Evolutionary conservation across 805 yeast species (phyloP), one percentile per base, ranked within the genome.

Genomic region (Starmera dryadoides): DNA sequence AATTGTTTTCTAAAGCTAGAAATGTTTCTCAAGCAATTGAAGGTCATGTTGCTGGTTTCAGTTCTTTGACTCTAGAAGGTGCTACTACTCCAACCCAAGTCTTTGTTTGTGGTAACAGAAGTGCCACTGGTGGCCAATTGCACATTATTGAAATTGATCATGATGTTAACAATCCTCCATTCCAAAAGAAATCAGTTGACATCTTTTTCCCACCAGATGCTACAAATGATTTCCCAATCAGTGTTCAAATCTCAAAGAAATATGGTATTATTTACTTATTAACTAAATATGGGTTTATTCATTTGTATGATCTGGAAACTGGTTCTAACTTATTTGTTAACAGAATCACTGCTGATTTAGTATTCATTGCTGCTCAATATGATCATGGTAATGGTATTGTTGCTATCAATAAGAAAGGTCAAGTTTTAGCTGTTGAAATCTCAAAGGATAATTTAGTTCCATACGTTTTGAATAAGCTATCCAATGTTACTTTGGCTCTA

Each of bases 191-290:
- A 63, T 77, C 86, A 34, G 93, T 86, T 36, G 98, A 91, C 53
- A 80, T 93, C 45, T 93, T 85, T 66, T 88, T 91, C 76, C 98
- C 98, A 28, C 89, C 95, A 21, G 98, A 94, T 66, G 95, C 96
- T 35, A 72, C 85, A 31, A 85, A 84, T 60, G 99, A 93, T 66
- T 93, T 93, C 80, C 99, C 99, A 44, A 88, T 93, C 49, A 77
- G 95, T 38, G 76, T 89, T 45, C 93, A 87, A 60, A 79, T 91
- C 33, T 81, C 96, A 20, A 75, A 84, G 64, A 75, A 76, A 57
- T 93, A 80, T 54, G 98, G 98, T 49, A 77, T 93, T 44, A 71
- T 85, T 45, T 93, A 88, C 63, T 73, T 93, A 49, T 74, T 93
- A 59, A 93, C 98, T 44, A 94, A 94, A 68, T 85, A 85, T 58